Evolutionary conservation across 1,284 basidiomycete genomes (phyloP).

Genomic region (Cryptococcus floricola): DNA sequence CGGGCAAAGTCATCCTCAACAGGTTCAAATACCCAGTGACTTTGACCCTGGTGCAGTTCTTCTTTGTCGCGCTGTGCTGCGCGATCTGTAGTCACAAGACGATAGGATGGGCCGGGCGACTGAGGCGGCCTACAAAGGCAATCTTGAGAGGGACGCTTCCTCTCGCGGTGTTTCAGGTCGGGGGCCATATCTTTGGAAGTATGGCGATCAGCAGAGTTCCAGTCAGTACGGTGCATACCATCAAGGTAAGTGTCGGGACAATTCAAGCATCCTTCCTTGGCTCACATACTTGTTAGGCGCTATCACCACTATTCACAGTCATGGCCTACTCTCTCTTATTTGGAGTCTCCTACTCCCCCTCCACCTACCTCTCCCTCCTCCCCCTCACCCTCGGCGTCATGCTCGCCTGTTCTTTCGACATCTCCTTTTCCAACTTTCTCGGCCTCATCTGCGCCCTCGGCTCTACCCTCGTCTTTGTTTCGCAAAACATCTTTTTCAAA

Average conservation of each 20-base stretch:
- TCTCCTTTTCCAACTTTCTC: conserved; percentile 74
- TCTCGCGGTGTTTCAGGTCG: conserved; percentile 86
- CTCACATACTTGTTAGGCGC: conserved; percentile 58
- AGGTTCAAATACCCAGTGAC: conserved; percentile 50
- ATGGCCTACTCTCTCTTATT: conserved; percentile 89
- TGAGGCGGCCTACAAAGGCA: conserved; percentile 65
- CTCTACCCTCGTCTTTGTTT: conserved; percentile 92
- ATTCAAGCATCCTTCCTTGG: background rate
- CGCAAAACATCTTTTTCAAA: conserved; percentile 99
- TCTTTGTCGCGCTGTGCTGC: conserved; percentile 84
- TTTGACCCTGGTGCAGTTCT: conserved; percentile 96
- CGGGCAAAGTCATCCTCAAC: conserved; percentile 51
- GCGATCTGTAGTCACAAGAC: conserved; percentile 69
- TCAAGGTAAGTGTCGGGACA: conserved; percentile 66
- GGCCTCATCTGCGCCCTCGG: conserved; percentile 89
- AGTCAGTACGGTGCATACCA: conserved; percentile 97
- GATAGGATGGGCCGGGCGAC: conserved; percentile 53
- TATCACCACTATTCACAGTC: conserved; percentile 96
- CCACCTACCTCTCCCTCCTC: conserved; percentile 90
- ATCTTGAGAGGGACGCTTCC: conserved; percentile 78
- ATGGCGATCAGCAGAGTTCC: conserved; percentile 94
- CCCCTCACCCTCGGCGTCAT: conserved; percentile 95
- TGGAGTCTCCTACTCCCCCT: conserved; percentile 82
- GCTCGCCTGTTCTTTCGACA: conserved; percentile 91
- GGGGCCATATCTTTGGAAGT: conserved; percentile 95